These are phyloP conservation scores for Xylaria sp. DNA, from an alignment of 2,329 filamentous ascomycete species.

Conservation along the genomic window DNA sequence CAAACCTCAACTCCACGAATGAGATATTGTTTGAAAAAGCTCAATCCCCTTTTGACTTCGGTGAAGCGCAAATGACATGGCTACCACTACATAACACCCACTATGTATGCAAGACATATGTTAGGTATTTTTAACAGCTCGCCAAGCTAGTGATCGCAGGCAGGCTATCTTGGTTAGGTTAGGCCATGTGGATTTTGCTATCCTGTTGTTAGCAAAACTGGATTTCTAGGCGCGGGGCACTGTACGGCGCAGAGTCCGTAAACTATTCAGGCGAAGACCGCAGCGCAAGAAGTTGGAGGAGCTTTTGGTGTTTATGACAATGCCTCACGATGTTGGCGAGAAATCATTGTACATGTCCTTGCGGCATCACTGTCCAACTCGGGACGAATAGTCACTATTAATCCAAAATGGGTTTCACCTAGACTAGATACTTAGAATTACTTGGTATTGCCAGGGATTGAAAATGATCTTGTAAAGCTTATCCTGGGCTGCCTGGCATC, in stretches of 20 bases:
- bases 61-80: background rate
- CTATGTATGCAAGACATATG: slow-evolving; percentile 15
- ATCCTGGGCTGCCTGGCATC: background rate
- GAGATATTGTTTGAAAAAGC: background rate
- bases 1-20: background rate
- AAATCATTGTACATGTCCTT: too few relatives aligned
- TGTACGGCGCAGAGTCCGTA: background rate
- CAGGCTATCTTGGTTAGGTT: background rate
- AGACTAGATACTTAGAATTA: too few relatives aligned
- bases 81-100: background rate
- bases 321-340: too few relatives aligned
- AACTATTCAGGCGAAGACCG: background rate
- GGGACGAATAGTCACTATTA: too few relatives aligned
- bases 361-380: too few relatives aligned
- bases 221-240: background rate
- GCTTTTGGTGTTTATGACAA: background rate
- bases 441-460: too few relatives aligned
- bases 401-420: too few relatives aligned
- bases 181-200: background rate
- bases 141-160: slow-evolving; percentile 5
- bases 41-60: background rate
- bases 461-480: background rate
- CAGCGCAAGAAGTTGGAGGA: background rate
- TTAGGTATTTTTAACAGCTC: background rate
- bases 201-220: background rate